phyloP scores from a whole-genome alignment of 345 rosid species.

The Euphorbia lathyris region DNA sequence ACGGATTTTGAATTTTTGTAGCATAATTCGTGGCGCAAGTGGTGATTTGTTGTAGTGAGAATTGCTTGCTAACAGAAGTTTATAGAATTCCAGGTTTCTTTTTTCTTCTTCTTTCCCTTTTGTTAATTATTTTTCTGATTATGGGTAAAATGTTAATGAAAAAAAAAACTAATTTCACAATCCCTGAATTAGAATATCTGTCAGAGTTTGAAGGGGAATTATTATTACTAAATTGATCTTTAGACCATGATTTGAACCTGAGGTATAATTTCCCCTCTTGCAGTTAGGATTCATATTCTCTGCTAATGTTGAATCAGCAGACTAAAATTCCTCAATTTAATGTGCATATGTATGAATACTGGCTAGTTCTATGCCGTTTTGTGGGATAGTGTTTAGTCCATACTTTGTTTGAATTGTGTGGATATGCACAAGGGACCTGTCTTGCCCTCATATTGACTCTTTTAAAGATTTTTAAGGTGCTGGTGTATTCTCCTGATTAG shows the following conservation, averaged over 20 bases:
- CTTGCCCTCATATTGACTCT: too few species aligned
- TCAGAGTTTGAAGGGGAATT: background rate
- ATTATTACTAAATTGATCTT: background rate
- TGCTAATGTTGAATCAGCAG: background rate
- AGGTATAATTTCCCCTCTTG: background rate
- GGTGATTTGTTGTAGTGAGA: too few species aligned
- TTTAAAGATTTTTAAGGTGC: too few species aligned
- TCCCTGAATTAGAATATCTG: background rate
- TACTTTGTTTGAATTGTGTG: too few species aligned
- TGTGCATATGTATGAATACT: background rate
- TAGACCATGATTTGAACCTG: background rate
- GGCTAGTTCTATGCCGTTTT: background rate
- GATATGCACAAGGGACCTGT: too few species aligned
- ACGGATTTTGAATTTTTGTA: too few species aligned
- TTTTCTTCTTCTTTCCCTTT: background rate
- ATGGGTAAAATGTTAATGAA: too few species aligned
- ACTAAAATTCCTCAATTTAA: background rate
- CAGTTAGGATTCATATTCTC: background rate
- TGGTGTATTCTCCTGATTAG: background rate
- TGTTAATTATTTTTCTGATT: too few species aligned
- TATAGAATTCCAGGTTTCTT: slow-evolving; percentile 76
- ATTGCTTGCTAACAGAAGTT: too few species aligned
- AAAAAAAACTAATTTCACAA: too few species aligned
- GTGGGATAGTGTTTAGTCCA: background rate
- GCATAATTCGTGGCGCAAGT: too few species aligned